Conservation (phyloP, 2,329 filamentous ascomycete genomes). For the Aurifilum marmelostoma region DNA sequence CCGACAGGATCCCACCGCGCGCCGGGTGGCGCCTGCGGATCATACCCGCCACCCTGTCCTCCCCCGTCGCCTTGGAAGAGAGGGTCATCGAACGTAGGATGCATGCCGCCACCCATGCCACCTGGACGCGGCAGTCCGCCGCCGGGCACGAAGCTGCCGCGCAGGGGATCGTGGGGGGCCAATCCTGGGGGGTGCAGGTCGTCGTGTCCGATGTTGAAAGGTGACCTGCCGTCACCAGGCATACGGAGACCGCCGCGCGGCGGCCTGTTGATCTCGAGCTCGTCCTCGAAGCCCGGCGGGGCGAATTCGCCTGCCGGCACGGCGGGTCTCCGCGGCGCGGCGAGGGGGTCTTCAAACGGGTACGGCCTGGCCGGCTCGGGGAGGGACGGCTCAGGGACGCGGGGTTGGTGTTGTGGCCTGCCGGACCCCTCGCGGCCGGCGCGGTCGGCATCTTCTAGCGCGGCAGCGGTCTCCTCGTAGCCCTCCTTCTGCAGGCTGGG, state of each 20-base stretch:
- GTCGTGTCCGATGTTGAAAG: conserved; percentile 76
- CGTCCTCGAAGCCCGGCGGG: conserved; percentile 91
- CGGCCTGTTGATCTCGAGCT: conserved; percentile 78
- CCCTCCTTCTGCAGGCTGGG: conserved; percentile 78
- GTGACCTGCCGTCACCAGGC: conserved; percentile 50
- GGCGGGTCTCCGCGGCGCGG: conserved; percentile 61
- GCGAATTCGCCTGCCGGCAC: conserved; percentile 74
- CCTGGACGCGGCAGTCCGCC: conserved; percentile 62
- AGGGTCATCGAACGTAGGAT: conserved; percentile 92
- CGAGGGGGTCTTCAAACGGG: conserved; percentile 65
- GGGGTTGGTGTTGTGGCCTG: conserved; percentile 41
- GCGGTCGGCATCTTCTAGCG: conserved; percentile 45
- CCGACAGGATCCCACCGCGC: conserved; percentile 89
- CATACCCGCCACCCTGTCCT: conserved; percentile 54
- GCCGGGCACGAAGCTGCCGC: conserved; percentile 63
- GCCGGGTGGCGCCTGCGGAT: conserved; percentile 80
- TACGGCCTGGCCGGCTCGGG: conserved; percentile 65
- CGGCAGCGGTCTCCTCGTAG: conserved; percentile 65
- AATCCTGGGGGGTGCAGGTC: conserved; percentile 87
- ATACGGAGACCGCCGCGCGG: conserved; percentile 44
- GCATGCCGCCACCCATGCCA: conserved; percentile 77
- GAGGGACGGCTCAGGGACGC: conserved; percentile 51
- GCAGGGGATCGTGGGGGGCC: conserved; percentile 81
- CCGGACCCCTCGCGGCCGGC: conserved; percentile 31
- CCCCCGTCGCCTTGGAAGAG: conserved; percentile 69